phyloP scores from a whole-genome alignment of 1,284 basidiomycete species.

The Trichosporon coremiiforme region DNA sequence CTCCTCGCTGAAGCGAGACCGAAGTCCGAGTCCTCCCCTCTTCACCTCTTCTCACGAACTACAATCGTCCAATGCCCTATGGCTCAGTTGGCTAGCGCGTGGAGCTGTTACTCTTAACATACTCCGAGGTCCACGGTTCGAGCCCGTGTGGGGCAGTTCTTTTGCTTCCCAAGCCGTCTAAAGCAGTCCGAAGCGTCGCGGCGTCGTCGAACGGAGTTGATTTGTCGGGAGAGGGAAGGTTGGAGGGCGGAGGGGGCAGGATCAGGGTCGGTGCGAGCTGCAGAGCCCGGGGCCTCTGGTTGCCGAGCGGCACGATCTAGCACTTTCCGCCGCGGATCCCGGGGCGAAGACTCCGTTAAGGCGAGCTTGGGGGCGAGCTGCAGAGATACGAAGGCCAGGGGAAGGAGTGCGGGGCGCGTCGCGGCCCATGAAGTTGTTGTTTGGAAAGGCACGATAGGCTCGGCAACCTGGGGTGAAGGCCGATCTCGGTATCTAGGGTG shows the following conservation, averaged over 20 bases:
- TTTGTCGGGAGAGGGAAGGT: background rate
- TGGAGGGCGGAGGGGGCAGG: background rate
- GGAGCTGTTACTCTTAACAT: no score
- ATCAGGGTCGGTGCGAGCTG: background rate
- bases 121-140: no score
- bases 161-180: background rate
- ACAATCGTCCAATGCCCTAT: background rate
- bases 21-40: background rate
- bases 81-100: no score
- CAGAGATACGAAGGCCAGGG: background rate
- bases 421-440: no score
- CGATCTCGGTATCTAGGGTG: background rate
- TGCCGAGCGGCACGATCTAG: background rate
- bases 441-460: background rate
- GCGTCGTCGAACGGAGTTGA: background rate
- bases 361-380: background rate
- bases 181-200: background rate
- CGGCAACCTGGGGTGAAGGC: background rate
- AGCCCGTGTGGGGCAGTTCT: constrained; percentile 12
- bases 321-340: background rate
- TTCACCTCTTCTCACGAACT: background rate
- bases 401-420: background rate
- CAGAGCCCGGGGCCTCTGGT: background rate
- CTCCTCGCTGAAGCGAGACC: background rate
- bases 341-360: background rate